Evolutionary conservation across 768 basidiomycete species (phyloP).

Genomic region (Podaxis rugospora): DNA sequence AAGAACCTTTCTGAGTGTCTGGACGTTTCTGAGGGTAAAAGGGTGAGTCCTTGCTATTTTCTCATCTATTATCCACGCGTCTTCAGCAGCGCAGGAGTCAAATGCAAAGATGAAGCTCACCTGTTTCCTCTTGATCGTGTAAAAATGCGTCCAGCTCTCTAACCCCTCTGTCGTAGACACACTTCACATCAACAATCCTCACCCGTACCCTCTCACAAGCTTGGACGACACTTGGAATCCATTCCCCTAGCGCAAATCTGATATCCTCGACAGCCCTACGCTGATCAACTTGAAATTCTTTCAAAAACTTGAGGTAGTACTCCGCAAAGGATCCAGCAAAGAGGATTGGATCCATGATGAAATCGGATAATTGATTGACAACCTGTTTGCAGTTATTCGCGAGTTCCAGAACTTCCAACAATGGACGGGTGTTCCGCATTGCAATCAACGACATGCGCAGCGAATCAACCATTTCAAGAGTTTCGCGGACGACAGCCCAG

Average conservation of each 20-base stretch:
- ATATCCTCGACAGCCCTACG: not conserved
- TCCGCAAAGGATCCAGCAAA: slow-evolving; percentile 3
- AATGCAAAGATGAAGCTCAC: not conserved
- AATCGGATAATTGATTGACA: not conserved
- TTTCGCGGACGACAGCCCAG: not conserved
- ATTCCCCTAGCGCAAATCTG: not conserved
- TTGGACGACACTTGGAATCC: not conserved
- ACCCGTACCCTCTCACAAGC: not conserved
- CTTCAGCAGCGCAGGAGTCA: not conserved
- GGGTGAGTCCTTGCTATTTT: not conserved
- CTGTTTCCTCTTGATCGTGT: not conserved
- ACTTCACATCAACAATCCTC: not conserved
- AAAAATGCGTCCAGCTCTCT: not conserved
- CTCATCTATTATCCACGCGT: not conserved
- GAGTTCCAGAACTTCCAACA: slow-evolving; percentile 1
- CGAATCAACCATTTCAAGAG: not conserved
- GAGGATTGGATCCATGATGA: not conserved
- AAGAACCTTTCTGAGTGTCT: not conserved
- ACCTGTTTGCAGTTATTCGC: not conserved
- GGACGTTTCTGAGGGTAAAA: not conserved
- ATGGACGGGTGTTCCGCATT: not conserved
- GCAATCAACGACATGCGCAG: slow-evolving; percentile 3
- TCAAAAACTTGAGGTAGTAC: slow-evolving; percentile 4
- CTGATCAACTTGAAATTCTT: not conserved
- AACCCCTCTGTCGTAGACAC: not conserved